These are phyloP conservation scores for Petunia secreta DNA, from an alignment of 257 asterid genomes.

Conservation along the genomic window DNA sequence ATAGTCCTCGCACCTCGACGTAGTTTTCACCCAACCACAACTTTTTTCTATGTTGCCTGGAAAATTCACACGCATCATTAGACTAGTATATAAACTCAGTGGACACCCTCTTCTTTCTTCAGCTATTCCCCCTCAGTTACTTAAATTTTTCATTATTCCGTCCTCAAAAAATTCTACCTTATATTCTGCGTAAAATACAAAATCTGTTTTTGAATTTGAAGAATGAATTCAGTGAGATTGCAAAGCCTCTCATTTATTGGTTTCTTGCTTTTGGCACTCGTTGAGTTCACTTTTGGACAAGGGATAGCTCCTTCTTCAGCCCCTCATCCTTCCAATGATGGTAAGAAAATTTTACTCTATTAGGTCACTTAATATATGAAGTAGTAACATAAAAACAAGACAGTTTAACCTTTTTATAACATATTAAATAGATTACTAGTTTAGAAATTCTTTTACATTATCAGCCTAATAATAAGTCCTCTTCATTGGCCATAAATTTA, in stretches of 20 bases:
- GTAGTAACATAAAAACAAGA: too few relatives aligned
- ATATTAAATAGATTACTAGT: too few relatives aligned
- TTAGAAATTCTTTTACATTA: too few relatives aligned
- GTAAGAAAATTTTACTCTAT: background rate
- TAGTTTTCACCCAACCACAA: background rate
- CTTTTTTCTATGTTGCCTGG: conserved; percentile 19
- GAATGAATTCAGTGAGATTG: conserved; percentile 23
- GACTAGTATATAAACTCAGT: background rate
- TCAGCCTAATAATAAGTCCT: too few relatives aligned
- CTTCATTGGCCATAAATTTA: too few relatives aligned
- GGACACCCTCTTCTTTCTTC: background rate
- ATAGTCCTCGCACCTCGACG: background rate
- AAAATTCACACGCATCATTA: conserved; percentile 22
- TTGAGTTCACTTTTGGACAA: conserved; percentile 31
- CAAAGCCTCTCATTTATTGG: conserved; percentile 20
- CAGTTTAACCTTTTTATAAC: too few relatives aligned
- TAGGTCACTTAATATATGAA: too few relatives aligned
- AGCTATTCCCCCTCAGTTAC: background rate
- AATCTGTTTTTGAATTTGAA: background rate
- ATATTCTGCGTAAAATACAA: background rate
- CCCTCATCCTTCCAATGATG: conserved; percentile 30
- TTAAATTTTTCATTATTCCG: too few relatives aligned
- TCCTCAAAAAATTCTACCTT: background rate
- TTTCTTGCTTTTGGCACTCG: conserved; percentile 4
- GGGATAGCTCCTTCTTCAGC: conserved; percentile 34